Evolutionary conservation across 495 filamentous ascomycete species (phyloP).

Genomic region (Astrothelium macrocarpum): DNA sequence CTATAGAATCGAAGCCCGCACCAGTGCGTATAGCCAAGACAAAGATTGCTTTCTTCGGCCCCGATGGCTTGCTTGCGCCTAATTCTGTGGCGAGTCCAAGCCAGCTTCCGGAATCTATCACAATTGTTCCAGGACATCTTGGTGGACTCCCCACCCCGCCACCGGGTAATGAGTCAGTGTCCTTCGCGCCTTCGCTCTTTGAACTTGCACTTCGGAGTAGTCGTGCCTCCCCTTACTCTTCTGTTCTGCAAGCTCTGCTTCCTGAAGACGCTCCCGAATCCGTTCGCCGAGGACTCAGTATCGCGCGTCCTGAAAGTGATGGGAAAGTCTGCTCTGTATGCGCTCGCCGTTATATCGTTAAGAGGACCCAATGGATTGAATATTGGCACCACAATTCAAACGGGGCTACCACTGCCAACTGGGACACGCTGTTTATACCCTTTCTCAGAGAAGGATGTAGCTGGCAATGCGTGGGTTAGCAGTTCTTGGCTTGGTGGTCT

Average conservation of each 20-base stretch:
- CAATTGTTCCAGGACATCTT: background rate
- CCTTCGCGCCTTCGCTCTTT: conserved; percentile 42
- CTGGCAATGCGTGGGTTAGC: conserved; percentile 29
- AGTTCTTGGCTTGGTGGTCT: background rate
- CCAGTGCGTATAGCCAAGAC: conserved; percentile 18
- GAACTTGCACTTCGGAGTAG: conserved; percentile 48
- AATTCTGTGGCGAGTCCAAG: conserved; percentile 6
- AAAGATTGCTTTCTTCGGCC: conserved; percentile 30
- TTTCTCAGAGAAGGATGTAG: conserved; percentile 58
- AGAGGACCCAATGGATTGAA: conserved; percentile 62
- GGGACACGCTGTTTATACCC: conserved; percentile 41
- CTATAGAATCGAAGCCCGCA: no score
- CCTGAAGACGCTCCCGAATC: conserved; percentile 24
- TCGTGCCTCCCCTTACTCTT: conserved; percentile 36
- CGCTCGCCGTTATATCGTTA: conserved; percentile 44
- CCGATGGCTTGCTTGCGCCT: conserved; percentile 31
- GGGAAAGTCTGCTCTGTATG: conserved; percentile 54
- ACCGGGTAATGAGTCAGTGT: conserved; percentile 19
- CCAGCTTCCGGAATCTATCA: conserved; percentile 8
- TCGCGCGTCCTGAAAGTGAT: conserved; percentile 41
- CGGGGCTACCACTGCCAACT: background rate
- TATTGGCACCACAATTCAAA: conserved; percentile 50
- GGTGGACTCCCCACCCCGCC: conserved; percentile 7
- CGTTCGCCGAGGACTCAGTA: conserved; percentile 16
- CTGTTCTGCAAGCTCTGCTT: conserved; percentile 35